These are phyloP conservation scores for Penicillium sclerotiorum DNA, from an alignment of 2,329 filamentous ascomycete species.

Conservation along the genomic window DNA sequence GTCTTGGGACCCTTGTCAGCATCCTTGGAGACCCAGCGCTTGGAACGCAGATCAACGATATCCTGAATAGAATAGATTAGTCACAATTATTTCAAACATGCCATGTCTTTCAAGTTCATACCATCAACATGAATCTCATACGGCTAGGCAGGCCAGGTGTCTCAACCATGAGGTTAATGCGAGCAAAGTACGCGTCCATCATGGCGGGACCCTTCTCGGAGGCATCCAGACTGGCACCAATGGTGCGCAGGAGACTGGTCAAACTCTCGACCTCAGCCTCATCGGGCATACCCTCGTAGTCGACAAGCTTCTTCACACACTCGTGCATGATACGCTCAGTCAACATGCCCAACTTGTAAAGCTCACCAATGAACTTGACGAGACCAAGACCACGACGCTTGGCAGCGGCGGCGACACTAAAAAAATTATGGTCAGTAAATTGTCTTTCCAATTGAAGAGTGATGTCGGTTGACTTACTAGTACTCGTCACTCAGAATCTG, in stretches of 20 bases:
- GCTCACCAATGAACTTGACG: conserved; percentile 97
- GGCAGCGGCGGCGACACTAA: conserved; percentile 72
- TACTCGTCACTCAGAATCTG: conserved; percentile 94
- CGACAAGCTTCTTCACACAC: conserved; percentile 94
- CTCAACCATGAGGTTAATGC: conserved; percentile 80
- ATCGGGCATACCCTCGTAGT: conserved; percentile 90
- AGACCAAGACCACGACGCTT: conserved; percentile 97
- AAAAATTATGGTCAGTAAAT: not conserved
- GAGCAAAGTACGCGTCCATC: conserved; percentile 92
- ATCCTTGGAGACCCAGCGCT: conserved; percentile 84
- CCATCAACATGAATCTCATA: conserved; percentile 92
- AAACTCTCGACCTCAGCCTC: conserved; percentile 96
- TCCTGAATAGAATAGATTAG: conserved; percentile 54
- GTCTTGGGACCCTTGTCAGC: conserved; percentile 95
- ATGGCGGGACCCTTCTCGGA: conserved; percentile 80
- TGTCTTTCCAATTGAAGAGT: not conserved
- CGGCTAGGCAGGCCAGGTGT: conserved; percentile 81
- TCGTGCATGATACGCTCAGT: conserved; percentile 99
- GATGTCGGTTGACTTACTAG: not conserved
- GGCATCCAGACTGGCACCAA: conserved; percentile 81
- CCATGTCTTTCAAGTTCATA: conserved; percentile 30
- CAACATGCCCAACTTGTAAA: conserved; percentile 98
- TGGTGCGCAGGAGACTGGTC: conserved; percentile 87
- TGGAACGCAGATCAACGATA: conserved; percentile 77
- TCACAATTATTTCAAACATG: not conserved